Evolutionary conservation across 2,329 filamentous ascomycete genomes (phyloP).

Genomic region (Phyllachora maydis): DNA sequence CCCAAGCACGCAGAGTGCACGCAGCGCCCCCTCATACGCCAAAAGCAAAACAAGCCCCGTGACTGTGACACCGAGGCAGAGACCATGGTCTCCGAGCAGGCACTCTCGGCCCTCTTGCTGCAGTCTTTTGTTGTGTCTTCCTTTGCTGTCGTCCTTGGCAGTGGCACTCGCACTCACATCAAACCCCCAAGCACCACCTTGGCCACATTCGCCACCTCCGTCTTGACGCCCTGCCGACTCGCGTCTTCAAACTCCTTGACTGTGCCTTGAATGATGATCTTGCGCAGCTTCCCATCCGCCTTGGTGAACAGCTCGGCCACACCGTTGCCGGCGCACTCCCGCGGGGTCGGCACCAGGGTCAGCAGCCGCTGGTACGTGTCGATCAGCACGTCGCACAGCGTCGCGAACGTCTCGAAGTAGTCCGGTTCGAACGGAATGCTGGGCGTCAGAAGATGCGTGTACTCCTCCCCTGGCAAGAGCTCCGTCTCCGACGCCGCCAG

Average conservation of each 20-base stretch:
- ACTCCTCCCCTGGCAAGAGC: slow-evolving; percentile 65
- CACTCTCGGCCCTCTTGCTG: no score
- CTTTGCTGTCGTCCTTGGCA: no score
- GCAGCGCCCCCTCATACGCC: no score
- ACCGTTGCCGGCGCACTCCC: slow-evolving; percentile 44
- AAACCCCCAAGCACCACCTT: slow-evolving; percentile 79
- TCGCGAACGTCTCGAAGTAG: slow-evolving; percentile 91
- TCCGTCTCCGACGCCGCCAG: slow-evolving; percentile 42
- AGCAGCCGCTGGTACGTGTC: slow-evolving; percentile 75
- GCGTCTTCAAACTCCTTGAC: slow-evolving; percentile 88
- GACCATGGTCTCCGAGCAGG: no score
- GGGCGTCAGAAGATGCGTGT: slow-evolving; percentile 75
- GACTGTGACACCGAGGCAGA: no score
- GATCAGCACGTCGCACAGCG: slow-evolving; percentile 84
- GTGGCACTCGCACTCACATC: no score
- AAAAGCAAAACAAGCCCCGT: no score
- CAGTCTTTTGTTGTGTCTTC: no score
- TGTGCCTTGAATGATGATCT: slow-evolving; percentile 71
- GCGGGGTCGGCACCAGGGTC: slow-evolving; percentile 51
- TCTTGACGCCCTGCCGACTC: slow-evolving; percentile 53
- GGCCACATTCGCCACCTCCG: slow-evolving; percentile 67
- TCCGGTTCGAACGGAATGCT: slow-evolving; percentile 88
- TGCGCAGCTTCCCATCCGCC: slow-evolving; percentile 66
- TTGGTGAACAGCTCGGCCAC: slow-evolving; percentile 80
- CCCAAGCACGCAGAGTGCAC: no score